Conservation (phyloP, 306 rosid species). For the Boehmeria nivea region DNA sequence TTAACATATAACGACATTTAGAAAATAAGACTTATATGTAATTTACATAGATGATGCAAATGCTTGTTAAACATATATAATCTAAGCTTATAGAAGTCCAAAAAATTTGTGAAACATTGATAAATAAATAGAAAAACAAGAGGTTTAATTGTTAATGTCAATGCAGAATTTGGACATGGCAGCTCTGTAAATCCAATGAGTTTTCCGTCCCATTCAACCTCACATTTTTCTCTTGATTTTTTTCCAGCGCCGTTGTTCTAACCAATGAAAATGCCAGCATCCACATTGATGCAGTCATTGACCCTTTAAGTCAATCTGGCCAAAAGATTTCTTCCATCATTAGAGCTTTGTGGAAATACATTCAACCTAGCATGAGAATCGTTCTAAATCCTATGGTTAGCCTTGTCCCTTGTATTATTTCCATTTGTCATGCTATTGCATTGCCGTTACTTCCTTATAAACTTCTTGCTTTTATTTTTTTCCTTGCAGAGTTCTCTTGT, state of each 20-base stretch:
- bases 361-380: slow-evolving; percentile 95
- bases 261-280: slow-evolving; percentile 61
- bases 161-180: background rate
- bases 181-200: slow-evolving; percentile 9
- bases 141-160: slow-evolving; percentile 11
- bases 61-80: too few relatives aligned
- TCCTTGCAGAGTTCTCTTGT: slow-evolving; percentile 89
- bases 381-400: slow-evolving; percentile 91
- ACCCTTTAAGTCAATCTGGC: slow-evolving; percentile 88
- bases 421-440: background rate
- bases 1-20: too few relatives aligned
- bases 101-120: too few relatives aligned
- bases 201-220: slow-evolving; percentile 9
- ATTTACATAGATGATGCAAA: too few relatives aligned
- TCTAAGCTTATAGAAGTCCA: too few relatives aligned
- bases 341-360: slow-evolving; percentile 62
- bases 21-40: too few relatives aligned
- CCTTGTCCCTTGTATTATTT: slow-evolving; percentile 20
- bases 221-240: slow-evolving; percentile 19
- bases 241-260: slow-evolving; percentile 81
- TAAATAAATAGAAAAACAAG: background rate
- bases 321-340: slow-evolving; percentile 92
- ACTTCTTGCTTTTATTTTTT: slow-evolving; percentile 13
- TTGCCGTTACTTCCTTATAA: background rate
- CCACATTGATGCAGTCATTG: slow-evolving; percentile 90